Evolutionary conservation across 352 stramenopile genomes (phyloP), one percentile per base, ranked within the genome.

Genomic region (Globisporangium alternatum): DNA sequence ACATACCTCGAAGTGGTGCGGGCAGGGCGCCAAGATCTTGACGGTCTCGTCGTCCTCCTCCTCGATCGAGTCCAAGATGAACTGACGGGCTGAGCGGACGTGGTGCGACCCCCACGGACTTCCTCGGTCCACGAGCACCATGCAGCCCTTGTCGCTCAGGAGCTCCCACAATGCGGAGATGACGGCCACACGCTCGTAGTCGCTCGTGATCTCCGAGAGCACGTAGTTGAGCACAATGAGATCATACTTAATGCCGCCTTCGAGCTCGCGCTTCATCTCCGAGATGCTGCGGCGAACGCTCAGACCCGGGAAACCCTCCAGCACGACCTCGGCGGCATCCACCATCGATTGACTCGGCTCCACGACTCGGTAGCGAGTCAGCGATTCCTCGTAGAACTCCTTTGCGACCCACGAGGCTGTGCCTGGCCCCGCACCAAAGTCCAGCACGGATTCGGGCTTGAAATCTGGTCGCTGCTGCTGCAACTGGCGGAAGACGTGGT

Each of bases 331-430:
- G 0, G 84, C 81, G 0, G 86, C 87, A 65, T 96, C 85, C 31
- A 91, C 68, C 87, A 96, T 96, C 41, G 85, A 93, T 62, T 96
- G 87, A 56, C 85, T 94, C 39, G 87, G 84, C 62, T 96, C 87
- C 48, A 96, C 73, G 19, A 96, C 68, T 28, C 85, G 82, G 55
- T 90, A 94, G 28, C 79, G 77, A 25, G 73, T 65, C 43, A 94
- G 55, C 44, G 80, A 84, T 5, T 86, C 71, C 25, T 75, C 73
- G 35, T 78, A 96, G 44, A 91, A 85, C 22, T 86, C 69, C 39
- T 89, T 90, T 13, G 83, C 82, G 44, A 80, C 87, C 87, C 87
- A 96, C 2, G 81, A 88, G 0, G 83, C 80, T 6, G 83, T 94
- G 2, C 87, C 87, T 0, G 85, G 86, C 0, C 87, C 87, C 0